Evolutionary conservation across 2,329 filamentous ascomycete species (phyloP), one percentile per base, ranked within the genome.

Genomic region (Pseudogymnoascus sp.): DNA sequence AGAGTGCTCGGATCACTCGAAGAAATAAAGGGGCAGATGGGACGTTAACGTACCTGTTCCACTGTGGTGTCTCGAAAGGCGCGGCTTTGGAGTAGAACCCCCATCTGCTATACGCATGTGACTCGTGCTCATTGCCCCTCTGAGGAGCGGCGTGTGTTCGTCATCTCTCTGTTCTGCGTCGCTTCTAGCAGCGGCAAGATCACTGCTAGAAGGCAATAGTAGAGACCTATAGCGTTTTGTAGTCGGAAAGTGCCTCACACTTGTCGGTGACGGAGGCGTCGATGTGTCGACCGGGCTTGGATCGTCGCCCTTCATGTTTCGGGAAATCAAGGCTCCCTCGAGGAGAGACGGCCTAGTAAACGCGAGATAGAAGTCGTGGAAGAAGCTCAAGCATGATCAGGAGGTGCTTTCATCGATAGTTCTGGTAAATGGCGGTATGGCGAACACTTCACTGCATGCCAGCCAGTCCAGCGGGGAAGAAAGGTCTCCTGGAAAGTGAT

Each of bases 101-200:
- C 65, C 56, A 11, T 61, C 65, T 37, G 66, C 65, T 37, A 68
- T 66, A 11, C 70, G 25, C 62, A 69, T 70, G 61, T 71, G 69
- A 59, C 69, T 65, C 25, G 70, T 69, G n/a, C 70, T 68, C 5
- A 68, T 66, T 16, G 66, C 69, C 60, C 66, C 68, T 36, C 62
- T 64, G 6, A 70, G 65, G 3, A 70, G 65, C 16, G 69, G 69
- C 11, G 69, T 70, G 61, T 71, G 67, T 66, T 73, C 71, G 63
- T 72, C 69, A 21, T 64, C 46, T 37, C 18, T 21, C 28, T 61
- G 62, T 23, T 46, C 31, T 14, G 56, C 62, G 11, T 61, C 31
- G 9, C 56, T 42, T 40, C 59, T 37, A 11, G 34, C 25, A 34
- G 31, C 18, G 21, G 37, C 36, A 31, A 63, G 56, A 14, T 63